These are phyloP conservation scores for Plantago ovata DNA, from an alignment of 257 asterid genomes.

Conservation along the genomic window DNA sequence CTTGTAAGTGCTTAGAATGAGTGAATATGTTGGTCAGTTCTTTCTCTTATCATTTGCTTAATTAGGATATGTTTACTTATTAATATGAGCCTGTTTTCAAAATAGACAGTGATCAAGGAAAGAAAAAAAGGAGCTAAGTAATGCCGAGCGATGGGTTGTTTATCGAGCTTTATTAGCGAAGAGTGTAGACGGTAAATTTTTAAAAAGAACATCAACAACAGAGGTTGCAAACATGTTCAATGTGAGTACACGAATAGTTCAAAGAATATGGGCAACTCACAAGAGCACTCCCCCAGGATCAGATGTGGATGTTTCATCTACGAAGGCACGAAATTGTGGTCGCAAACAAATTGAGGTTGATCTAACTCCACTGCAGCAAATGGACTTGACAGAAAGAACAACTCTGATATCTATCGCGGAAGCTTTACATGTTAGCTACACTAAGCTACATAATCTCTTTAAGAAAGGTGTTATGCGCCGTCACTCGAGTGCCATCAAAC, in stretches of 20 bases:
- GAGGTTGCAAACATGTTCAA: not conserved
- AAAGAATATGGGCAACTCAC: not conserved
- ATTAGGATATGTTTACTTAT: too few relatives aligned
- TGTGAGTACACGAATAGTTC: not conserved
- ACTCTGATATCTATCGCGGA: not conserved
- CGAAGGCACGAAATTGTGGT: not conserved
- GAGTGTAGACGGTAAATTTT: not conserved
- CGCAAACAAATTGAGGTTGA: not conserved
- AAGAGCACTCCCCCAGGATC: not conserved
- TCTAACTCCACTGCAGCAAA: not conserved
- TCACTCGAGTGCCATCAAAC: conserved; percentile 1
- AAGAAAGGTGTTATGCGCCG: not conserved
- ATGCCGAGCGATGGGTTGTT: not conserved
- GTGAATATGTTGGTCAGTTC: too few relatives aligned
- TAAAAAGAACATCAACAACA: not conserved
- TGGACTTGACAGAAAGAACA: not conserved
- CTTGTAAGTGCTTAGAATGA: too few relatives aligned
- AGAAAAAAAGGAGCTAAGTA: not conserved
- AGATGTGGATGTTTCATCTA: not conserved
- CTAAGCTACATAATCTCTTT: not conserved
- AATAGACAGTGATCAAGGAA: not conserved
- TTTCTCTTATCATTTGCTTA: too few relatives aligned
- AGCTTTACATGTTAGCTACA: not conserved
- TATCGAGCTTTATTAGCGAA: not conserved
- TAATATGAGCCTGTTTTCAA: too few relatives aligned